A percentile compares a stretch with the other conserved stretches of the same genome.
Conservation (phyloP, 176 grass and related monocot genomes). For the Triticum dicoccoides region DNA sequence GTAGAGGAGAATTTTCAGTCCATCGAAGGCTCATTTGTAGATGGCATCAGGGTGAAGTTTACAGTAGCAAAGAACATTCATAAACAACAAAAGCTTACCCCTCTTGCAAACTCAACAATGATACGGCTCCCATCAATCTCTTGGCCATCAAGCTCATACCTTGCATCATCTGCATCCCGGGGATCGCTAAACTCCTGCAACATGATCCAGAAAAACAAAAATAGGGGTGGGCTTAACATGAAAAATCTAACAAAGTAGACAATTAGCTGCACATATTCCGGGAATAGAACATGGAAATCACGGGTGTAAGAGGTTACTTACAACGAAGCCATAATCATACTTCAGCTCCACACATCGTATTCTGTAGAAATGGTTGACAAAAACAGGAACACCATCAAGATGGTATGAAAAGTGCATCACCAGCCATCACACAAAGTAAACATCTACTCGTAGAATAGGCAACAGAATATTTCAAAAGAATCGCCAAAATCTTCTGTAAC, state of each 20-base stretch:
- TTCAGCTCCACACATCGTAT: constrained; percentile 85
- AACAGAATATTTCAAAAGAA: constrained; percentile 10
- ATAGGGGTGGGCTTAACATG: constrained; percentile 5
- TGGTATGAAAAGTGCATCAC: constrained; percentile 22
- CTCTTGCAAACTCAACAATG: constrained; percentile 80
- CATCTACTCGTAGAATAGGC: constrained; percentile 9
- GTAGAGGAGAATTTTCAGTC: not conserved
- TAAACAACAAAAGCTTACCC: constrained; percentile 50
- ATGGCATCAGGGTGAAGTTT: constrained; percentile 4
- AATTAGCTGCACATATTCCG: not conserved
- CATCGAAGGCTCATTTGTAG: not conserved
- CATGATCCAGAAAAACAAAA: constrained; percentile 26
- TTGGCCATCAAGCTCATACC: constrained; percentile 66
- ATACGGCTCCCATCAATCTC: constrained; percentile 68
- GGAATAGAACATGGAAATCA: not conserved
- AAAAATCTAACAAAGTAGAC: constrained; percentile 1
- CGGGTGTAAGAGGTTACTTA: constrained; percentile 38
- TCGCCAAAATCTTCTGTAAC: constrained; percentile 25
- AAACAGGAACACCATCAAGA: constrained; percentile 45
- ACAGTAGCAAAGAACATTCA: not conserved
- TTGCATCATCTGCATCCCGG: constrained; percentile 91
- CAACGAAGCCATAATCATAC: constrained; percentile 81
- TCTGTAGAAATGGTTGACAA: constrained; percentile 55
- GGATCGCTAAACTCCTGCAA: constrained; percentile 78
- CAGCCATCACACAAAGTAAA: constrained; percentile 13